Evolutionary conservation across 306 rosid genomes (phyloP).

Genomic region (Cicer bijugum): DNA sequence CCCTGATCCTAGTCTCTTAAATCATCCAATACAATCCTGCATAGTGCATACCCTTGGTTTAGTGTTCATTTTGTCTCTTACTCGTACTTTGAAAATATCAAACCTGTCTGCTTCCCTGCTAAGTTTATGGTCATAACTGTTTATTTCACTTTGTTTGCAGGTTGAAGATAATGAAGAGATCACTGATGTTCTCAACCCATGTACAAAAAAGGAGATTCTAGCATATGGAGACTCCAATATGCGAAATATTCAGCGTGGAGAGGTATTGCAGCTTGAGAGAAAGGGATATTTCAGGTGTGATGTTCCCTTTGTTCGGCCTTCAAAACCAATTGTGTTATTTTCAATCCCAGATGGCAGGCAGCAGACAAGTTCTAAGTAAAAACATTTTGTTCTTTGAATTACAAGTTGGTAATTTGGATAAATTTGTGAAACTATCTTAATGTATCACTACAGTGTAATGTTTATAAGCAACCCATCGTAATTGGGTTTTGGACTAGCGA

Average conservation of each 20-base stretch:
- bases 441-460: slow-evolving; percentile 36
- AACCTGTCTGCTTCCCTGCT: slow-evolving; percentile 25
- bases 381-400: slow-evolving; percentile 31
- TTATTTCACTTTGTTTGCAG: slow-evolving; percentile 57
- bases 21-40: background rate
- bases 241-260: slow-evolving; percentile 76
- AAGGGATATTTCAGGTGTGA: slow-evolving; percentile 95
- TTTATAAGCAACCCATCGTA: slow-evolving; percentile 25
- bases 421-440: slow-evolving; percentile 31
- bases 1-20: slow-evolving; percentile 11
- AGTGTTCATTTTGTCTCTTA: slow-evolving; percentile 5
- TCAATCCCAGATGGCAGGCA: slow-evolving; percentile 93
- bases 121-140: background rate
- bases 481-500: slow-evolving; percentile 32
- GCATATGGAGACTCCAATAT: slow-evolving; percentile 87
- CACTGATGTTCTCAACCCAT: slow-evolving; percentile 73
- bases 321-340: slow-evolving; percentile 71
- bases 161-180: slow-evolving; percentile 92
- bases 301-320: slow-evolving; percentile 66
- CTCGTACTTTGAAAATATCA: background rate
- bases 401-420: slow-evolving; percentile 24
- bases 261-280: slow-evolving; percentile 87
- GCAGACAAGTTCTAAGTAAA: slow-evolving; percentile 62
- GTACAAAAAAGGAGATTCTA: slow-evolving; percentile 72
- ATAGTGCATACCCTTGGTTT: background rate